Evolutionary conservation across 176 grass and related monocot species (phyloP), one percentile per base, ranked within the genome.

Genomic region (Neostapfia colusana): DNA sequence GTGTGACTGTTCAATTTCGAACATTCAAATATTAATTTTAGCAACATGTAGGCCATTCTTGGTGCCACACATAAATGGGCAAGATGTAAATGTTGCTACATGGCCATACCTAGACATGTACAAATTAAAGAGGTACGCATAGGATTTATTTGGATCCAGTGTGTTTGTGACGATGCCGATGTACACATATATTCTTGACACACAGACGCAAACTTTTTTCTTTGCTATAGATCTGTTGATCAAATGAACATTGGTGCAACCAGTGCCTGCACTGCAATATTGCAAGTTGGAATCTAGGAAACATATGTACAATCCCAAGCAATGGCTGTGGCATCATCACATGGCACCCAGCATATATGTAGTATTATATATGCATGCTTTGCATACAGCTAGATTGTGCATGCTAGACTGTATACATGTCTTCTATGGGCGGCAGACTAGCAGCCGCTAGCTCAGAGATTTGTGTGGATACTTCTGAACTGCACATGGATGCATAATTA

Each of bases 271-370:
- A 80, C 67, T 63, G 59, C 67, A n/a, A n/a, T n/a, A 68, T 81
- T 73, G 77, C 80, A 81, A 74, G 61, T 85, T 82, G 75, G 88
- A 91, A 91, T 93, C 88, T 86, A 91, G 86, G 90, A 91, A 91
- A 89, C 90, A 93, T 26, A 20, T 51, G n/a, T 53, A 10, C 90
- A 88, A 87, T 80, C 78, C 81, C 74, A 87, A 81, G 65, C 40
- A 84, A 17, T 49, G 84, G 69, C 43, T 86, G 69, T 73, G 79
- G 72, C 72, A 18, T 31, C 20, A 56, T 90, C 87, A 90, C 85
- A 92, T 97, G 84, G 87, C 62, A 68, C 55, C 81, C 69, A 63
- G 73, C 80, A 68, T 74, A 61, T 77, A 87, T 74, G 67, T 77
- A 87, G 16, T 74, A 88, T 67, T 83, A 87, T 83, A 70, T n/a